Evolutionary conservation across 1,284 basidiomycete genomes (phyloP).

Genomic region (Puccinia brachypodii): DNA sequence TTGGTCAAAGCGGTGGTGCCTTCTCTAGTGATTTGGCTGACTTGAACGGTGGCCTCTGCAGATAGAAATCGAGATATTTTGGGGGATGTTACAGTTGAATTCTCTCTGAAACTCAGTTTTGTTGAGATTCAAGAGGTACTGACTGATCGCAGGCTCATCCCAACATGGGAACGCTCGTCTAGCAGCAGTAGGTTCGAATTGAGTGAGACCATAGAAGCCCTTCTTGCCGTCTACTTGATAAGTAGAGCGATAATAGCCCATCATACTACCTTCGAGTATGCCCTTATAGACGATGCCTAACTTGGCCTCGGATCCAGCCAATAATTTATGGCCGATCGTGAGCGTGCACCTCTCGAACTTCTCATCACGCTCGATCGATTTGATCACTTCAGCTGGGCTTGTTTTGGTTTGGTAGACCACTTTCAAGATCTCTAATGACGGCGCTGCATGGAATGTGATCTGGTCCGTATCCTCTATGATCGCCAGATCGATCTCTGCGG

Average conservation of each 20-base stretch:
- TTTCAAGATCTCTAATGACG: slow-evolving; percentile 31
- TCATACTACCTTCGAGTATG: slow-evolving; percentile 46
- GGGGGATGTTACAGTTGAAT: no score
- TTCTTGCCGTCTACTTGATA: slow-evolving; percentile 48
- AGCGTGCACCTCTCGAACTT: slow-evolving; percentile 46
- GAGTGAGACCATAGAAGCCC: slow-evolving; percentile 55
- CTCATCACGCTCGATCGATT: slow-evolving; percentile 43
- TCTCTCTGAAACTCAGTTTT: background rate
- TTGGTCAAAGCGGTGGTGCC: slow-evolving; percentile 43
- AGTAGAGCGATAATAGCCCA: slow-evolving; percentile 46
- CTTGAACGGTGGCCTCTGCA: slow-evolving; percentile 44
- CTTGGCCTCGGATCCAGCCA: slow-evolving; percentile 25
- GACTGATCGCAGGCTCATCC: slow-evolving; percentile 86
- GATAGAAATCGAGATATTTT: background rate
- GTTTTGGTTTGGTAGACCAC: slow-evolving; percentile 35
- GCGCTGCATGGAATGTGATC: slow-evolving; percentile 46
- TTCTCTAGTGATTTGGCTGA: slow-evolving; percentile 37
- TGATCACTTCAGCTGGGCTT: slow-evolving; percentile 6
- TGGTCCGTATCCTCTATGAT: slow-evolving; percentile 27
- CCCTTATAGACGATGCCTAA: slow-evolving; percentile 46
- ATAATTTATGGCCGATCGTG: slow-evolving; percentile 7
- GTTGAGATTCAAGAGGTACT: slow-evolving; percentile 9
- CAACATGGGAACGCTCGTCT: slow-evolving; percentile 66
- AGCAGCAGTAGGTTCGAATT: slow-evolving; percentile 76
- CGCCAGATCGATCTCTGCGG: slow-evolving; percentile 35